These are phyloP conservation scores for Anastatica hierochuntica DNA, from an alignment of 345 rosid genomes.

Conservation along the genomic window DNA sequence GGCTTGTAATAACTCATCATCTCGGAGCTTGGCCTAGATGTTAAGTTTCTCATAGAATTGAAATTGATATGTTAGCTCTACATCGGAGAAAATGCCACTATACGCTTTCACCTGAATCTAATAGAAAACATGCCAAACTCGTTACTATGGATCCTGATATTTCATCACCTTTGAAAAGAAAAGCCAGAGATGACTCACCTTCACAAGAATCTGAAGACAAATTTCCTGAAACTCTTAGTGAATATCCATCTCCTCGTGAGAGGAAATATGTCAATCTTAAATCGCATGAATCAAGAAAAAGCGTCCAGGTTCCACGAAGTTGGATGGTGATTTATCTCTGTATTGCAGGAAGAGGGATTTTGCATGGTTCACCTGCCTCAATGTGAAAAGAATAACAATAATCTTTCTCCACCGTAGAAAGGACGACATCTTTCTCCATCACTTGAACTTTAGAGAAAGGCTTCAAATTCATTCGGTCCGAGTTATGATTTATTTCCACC, in stretches of 20 bases:
- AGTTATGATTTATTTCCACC: slow-evolving; percentile 36
- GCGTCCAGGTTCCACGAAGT: background rate
- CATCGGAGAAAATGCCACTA: slow-evolving; percentile 25
- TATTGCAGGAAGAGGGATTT: too few species aligned
- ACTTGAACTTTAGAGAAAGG: slow-evolving; percentile 15
- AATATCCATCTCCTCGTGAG: slow-evolving; percentile 24
- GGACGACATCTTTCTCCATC: slow-evolving; percentile 24
- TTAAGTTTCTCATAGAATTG: slow-evolving; percentile 20
- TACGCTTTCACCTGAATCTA: slow-evolving; percentile 37
- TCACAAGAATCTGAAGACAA: slow-evolving; percentile 23
- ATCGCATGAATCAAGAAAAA: background rate
- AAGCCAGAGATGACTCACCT: slow-evolving; percentile 28
- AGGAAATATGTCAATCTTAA: too few species aligned
- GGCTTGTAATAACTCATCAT: slow-evolving; percentile 47
- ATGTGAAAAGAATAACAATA: slow-evolving; percentile 4
- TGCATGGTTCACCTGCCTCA: background rate
- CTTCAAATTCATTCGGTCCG: slow-evolving; percentile 5
- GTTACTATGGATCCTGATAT: slow-evolving; percentile 32
- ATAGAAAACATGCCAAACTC: background rate
- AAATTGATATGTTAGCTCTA: slow-evolving; percentile 46
- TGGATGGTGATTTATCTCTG: too few species aligned
- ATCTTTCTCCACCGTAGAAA: background rate
- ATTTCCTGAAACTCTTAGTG: slow-evolving; percentile 7
- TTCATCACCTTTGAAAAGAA: slow-evolving; percentile 34
- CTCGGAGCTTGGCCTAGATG: slow-evolving; percentile 34